These are phyloP conservation scores for Phytophthora hibernalis DNA, from an alignment of 352 stramenopile genomes.

Conservation along the genomic window DNA sequence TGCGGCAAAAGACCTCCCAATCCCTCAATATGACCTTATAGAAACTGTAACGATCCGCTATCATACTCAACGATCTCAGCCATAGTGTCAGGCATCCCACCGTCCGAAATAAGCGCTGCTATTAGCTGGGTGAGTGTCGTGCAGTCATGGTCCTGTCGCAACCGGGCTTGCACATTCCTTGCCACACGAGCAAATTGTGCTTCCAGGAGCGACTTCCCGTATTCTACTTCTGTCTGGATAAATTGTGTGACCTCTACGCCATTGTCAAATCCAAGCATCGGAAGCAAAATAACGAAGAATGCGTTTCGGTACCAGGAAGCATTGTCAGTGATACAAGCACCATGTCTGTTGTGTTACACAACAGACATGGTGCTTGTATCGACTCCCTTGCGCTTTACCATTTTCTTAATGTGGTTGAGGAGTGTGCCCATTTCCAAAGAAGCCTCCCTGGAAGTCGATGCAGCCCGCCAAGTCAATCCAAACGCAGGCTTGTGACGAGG, in stretches of 20 bases:
- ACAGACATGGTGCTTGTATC: background rate
- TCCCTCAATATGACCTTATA: background rate
- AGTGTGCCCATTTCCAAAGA: background rate
- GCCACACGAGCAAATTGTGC: conserved; percentile 32
- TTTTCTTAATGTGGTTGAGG: background rate
- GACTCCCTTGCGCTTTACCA: background rate
- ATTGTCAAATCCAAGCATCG: conserved; percentile 16
- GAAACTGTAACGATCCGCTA: background rate
- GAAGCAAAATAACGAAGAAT: conserved; percentile 23
- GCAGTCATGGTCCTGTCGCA: conserved; percentile 24
- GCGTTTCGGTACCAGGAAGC: conserved; percentile 37
- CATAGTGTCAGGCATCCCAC: conserved; percentile 33
- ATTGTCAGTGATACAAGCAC: conserved; percentile 37
- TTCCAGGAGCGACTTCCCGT: conserved; percentile 31
- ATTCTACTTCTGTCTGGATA: conserved; percentile 43
- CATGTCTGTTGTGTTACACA: no score
- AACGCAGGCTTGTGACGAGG: background rate
- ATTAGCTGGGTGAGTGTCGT: conserved; percentile 23
- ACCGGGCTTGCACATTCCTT: conserved; percentile 15
- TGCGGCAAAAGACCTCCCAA: conserved; percentile 12
- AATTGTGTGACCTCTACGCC: conserved; percentile 24
- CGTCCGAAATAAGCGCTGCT: conserved; percentile 25
- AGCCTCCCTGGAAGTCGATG: background rate
- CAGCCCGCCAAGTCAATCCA: background rate
- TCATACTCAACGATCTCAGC: conserved; percentile 35